These are phyloP conservation scores for Microsporum canis DNA, from an alignment of 2,329 filamentous ascomycete genomes.

Conservation along the genomic window DNA sequence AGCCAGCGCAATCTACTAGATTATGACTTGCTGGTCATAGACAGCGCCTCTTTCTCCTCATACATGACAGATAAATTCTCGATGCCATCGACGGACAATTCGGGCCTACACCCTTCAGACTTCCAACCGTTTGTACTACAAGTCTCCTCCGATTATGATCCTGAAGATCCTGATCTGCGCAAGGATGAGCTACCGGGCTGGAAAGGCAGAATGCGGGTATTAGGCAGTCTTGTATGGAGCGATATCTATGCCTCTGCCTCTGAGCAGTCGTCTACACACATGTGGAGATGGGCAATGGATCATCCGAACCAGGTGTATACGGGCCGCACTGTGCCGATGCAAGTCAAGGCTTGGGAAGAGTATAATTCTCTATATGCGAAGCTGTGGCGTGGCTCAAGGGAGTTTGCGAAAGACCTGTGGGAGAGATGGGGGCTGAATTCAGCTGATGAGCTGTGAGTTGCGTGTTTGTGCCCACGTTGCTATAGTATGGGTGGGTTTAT, in stretches of 20 bases:
- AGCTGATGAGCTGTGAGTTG: not conserved
- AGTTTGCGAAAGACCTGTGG: not conserved
- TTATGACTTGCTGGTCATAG: not conserved
- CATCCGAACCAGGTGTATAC: conserved; percentile 22
- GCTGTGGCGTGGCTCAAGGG: not conserved
- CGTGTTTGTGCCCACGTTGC: not conserved
- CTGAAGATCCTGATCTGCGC: conserved; percentile 6
- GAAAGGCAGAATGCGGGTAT: conserved; percentile 20
- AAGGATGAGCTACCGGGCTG: conserved; percentile 18
- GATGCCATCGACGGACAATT: conserved; percentile 4
- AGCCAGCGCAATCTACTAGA: not conserved
- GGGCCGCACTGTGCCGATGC: conserved; percentile 13
- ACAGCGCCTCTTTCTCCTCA: not conserved
- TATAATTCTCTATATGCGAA: not conserved
- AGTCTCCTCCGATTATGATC: conserved; percentile 19
- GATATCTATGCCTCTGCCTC: conserved; percentile 20
- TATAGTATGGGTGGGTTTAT: not conserved
- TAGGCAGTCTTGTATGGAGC: conserved; percentile 22
- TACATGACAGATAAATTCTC: conserved; percentile 13
- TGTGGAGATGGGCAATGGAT: conserved; percentile 15
- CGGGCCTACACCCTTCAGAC: conserved; percentile 13
- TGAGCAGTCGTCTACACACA: conserved; percentile 20
- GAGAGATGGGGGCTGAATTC: not conserved
- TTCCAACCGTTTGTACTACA: conserved; percentile 17
- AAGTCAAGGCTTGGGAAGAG: not conserved